Evolutionary conservation across 768 basidiomycete species (phyloP).

Genomic region (Phaffia tasmanica): DNA sequence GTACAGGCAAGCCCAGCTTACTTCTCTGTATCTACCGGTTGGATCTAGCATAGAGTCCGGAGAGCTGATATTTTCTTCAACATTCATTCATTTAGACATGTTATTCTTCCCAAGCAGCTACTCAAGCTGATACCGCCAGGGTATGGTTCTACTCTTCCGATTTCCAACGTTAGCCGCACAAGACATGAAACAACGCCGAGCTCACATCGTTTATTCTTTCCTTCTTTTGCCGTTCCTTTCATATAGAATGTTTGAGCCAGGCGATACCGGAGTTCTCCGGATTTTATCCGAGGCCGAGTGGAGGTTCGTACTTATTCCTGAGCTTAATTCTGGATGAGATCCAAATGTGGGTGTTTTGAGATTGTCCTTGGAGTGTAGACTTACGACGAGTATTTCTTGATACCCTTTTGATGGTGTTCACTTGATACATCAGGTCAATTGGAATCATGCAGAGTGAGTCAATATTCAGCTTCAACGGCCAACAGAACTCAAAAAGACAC

Average conservation of each 20-base stretch:
- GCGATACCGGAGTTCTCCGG: constrained; percentile 66
- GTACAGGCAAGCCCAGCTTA: constrained; percentile 45
- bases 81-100: constrained; percentile 50
- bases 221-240: background rate
- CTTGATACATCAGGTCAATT: constrained; percentile 50
- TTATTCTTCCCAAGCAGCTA: constrained; percentile 88
- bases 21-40: background rate
- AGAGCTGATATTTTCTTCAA: background rate
- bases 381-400: background rate
- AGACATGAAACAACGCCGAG: background rate
- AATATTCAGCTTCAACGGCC: background rate
- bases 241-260: constrained; percentile 42
- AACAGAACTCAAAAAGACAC: too few species aligned
- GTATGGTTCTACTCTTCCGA: constrained; percentile 28
- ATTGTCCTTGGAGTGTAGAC: background rate
- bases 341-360: background rate
- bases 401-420: background rate
- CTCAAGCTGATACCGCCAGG: constrained; percentile 80
- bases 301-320: constrained; percentile 37
- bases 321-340: background rate
- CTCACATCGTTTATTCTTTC: background rate
- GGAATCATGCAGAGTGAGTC: constrained; percentile 78
- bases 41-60: background rate
- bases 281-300: constrained; percentile 80
- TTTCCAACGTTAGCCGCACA: background rate